Percentiles rank a stretch among this genome's conserved stretches.
phyloP scores from a whole-genome alignment of 2,329 filamentous ascomycete species.

The Penicillium fuscoglaucum region DNA sequence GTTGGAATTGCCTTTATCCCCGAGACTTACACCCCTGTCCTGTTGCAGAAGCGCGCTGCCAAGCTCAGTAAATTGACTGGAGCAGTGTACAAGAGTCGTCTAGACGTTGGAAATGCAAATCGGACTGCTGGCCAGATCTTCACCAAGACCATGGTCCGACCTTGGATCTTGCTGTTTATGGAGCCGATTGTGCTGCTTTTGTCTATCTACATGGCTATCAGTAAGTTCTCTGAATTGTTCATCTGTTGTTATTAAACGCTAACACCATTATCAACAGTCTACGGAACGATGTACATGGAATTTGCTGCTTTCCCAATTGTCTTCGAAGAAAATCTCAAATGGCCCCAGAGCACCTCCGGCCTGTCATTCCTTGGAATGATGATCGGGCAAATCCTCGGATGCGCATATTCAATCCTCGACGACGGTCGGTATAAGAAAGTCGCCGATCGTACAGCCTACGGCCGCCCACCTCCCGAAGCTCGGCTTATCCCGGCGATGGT shows the following conservation, averaged over 20 bases:
- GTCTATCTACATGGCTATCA: slow-evolving; percentile 42
- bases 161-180: slow-evolving; percentile 46
- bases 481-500: slow-evolving; percentile 18
- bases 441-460: neutral
- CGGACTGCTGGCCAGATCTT: slow-evolving; percentile 26
- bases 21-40: too few relatives aligned
- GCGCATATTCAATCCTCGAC: slow-evolving; percentile 37
- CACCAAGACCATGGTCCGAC: slow-evolving; percentile 47
- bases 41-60: too few relatives aligned
- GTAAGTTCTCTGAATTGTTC: neutral
- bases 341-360: slow-evolving; percentile 45
- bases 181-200: slow-evolving; percentile 50
- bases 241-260: neutral
- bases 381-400: slow-evolving; percentile 37
- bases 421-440: slow-evolving; percentile 19
- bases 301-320: slow-evolving; percentile 17
- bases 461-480: slow-evolving; percentile 11
- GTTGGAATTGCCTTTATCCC: too few relatives aligned
- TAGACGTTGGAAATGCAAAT: slow-evolving; percentile 14
- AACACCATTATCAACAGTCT: slow-evolving; percentile 31
- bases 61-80: too few relatives aligned
- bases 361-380: slow-evolving; percentile 49
- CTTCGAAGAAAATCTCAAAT: slow-evolving; percentile 44
- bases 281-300: slow-evolving; percentile 31
- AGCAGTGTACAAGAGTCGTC: neutral